Conservation (phyloP, 495 filamentous ascomycete genomes). For the Tricharina praecox region DNA sequence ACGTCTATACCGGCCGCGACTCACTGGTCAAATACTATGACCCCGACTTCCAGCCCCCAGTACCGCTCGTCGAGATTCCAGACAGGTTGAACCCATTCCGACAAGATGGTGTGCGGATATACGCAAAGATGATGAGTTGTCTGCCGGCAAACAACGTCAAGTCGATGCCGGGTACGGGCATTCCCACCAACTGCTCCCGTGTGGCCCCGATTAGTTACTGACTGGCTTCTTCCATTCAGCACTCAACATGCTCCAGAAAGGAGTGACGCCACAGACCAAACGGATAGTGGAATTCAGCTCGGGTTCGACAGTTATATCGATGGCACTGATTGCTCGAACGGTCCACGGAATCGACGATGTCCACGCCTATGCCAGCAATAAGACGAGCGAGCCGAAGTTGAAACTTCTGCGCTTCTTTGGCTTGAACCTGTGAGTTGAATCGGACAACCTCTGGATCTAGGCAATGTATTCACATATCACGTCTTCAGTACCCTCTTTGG, state of each 20-base stretch:
- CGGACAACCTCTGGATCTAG: too few relatives aligned
- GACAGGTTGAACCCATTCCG: conserved; percentile 38
- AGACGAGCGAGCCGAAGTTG: conserved; percentile 38
- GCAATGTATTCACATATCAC: too few relatives aligned
- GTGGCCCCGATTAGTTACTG: not conserved
- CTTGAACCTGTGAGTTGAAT: conserved; percentile 32
- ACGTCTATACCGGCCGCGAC: conserved; percentile 40
- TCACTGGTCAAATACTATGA: conserved; percentile 41
- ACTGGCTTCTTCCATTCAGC: too few relatives aligned
- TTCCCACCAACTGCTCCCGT: not conserved
- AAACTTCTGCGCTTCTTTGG: conserved; percentile 43
- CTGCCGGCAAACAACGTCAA: conserved; percentile 50
- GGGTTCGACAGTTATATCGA: conserved; percentile 44
- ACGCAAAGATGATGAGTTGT: conserved; percentile 47
- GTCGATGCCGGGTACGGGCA: conserved; percentile 38
- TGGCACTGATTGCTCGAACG: conserved; percentile 40
- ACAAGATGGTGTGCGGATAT: conserved; percentile 43
- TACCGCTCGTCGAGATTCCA: conserved; percentile 45
- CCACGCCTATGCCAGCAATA: conserved; percentile 43
- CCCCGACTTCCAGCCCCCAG: conserved; percentile 38
- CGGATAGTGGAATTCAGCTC: conserved; percentile 46
- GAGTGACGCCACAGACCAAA: conserved; percentile 32
- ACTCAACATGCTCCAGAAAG: conserved; percentile 38
- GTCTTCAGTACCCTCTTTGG: conserved; percentile 36
- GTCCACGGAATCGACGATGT: conserved; percentile 38